Base-by-base conservation (phyloP, 2,329 filamentous ascomycete genomes). In the Stromatinia cepivora region DNA sequence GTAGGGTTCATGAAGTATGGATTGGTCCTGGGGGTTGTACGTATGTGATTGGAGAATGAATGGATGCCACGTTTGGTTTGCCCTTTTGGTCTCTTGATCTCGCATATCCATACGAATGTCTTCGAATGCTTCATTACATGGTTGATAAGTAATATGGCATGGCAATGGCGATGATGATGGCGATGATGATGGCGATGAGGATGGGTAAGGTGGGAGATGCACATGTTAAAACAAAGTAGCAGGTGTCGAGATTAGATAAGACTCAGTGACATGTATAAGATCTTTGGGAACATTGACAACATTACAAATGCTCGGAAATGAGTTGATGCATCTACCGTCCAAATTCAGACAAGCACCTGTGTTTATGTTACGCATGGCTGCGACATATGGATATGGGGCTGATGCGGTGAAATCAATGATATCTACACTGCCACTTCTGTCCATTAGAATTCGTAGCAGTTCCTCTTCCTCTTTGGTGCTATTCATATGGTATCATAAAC, bases 1-100 rank as follows among this genome's bases (percentile, higher is more conserved):
- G 84, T 10, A 82, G 84, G 69, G 77, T 85, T 17, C 90, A 92
- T 74, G 89, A 92, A 79, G 90, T 92, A 1, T 91, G 88, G 87
- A 84, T 92, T 59, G 89, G 90, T 1, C 73, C 78, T 0, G 81
- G 85, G 70, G 90, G 90, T 0, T 92, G 90, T 77, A 91, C 87
- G 3, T 90, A 89, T 80, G 87, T 88, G 11, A 86, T 88, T 76
- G 86, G 88, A 61, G 87, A 89, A 80, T 87, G 67, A 76, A 52
- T 15, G 63, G 54, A 36, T 57, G 63, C n/a, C n/a, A 50, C 10
- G n/a, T 50, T 50, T 50, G 20, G 46, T 50, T 39, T 39, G 10
- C 1, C 13, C 36, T 39, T 11, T 39, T 11, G 36, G 2, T 39
- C 36, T 11, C 10, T 36, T 36, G 36, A 36, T 36, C 22, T 10